Evolutionary conservation across 73 alveolate genomes (phyloP).

Genomic region (Stentor coeruleus): DNA sequence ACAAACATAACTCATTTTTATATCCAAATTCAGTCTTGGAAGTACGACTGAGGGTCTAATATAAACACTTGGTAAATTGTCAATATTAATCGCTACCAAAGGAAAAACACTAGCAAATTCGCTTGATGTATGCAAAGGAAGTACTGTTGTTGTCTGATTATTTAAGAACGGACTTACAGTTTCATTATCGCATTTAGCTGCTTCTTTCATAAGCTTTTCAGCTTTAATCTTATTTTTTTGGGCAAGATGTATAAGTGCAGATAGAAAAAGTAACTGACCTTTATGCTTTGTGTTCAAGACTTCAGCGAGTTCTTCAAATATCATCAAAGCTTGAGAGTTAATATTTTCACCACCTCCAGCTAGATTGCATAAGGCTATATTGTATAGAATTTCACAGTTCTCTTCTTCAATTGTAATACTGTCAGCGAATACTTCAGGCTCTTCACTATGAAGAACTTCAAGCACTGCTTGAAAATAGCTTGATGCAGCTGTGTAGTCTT

Average conservation of each 20-base stretch:
- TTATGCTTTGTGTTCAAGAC: constrained; percentile 18
- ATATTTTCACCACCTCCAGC: neutral
- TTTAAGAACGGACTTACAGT: constrained; percentile 8
- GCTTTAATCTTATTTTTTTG: neutral
- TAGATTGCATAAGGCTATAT: constrained; percentile 4
- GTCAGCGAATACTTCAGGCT: neutral
- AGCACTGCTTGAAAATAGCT: constrained; percentile 12
- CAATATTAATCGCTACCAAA: neutral
- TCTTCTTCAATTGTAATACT: constrained; percentile 11
- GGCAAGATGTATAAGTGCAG: neutral
- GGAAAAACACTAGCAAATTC: constrained; percentile 6
- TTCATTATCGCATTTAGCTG: constrained; percentile 1
- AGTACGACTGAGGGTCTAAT: neutral
- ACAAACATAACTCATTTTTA: neutral
- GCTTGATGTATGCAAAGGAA: neutral
- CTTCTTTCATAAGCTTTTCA: constrained; percentile 21
- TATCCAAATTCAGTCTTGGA: neutral
- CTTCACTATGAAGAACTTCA: neutral
- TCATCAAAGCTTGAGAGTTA: constrained; percentile 8
- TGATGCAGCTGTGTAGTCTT: neutral
- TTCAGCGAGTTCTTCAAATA: constrained; percentile 22
- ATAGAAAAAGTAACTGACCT: constrained; percentile 18
- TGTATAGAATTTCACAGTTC: constrained; percentile 17
- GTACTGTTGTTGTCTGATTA: neutral
- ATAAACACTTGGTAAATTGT: neutral